These are phyloP conservation scores for Ormosia semicastrata DNA, from an alignment of 306 rosid species.

Conservation along the genomic window DNA sequence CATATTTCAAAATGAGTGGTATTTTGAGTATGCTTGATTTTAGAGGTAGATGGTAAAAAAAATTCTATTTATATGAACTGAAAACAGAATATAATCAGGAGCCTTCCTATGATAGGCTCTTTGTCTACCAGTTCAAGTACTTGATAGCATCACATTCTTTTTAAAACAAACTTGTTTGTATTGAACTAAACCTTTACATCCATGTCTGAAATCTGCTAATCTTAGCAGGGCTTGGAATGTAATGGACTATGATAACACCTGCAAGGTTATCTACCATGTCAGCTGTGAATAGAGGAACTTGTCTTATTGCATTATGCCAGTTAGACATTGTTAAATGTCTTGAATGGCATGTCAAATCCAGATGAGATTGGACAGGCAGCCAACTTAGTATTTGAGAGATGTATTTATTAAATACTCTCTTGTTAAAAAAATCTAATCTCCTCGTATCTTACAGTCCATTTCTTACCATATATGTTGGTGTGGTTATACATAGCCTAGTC, in stretches of 20 bases:
- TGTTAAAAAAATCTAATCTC: neutral
- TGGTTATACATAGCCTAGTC: neutral
- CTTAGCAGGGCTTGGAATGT: neutral
- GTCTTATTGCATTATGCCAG: neutral
- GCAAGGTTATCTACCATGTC: neutral
- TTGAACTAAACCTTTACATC: slow-evolving; percentile 10
- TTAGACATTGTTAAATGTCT: neutral
- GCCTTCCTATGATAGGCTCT: neutral
- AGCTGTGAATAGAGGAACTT: neutral
- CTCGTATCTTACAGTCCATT: neutral
- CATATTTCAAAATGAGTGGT: neutral
- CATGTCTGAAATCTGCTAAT: neutral
- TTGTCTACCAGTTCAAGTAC: neutral
- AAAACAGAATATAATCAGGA: neutral
- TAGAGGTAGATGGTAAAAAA: neutral
- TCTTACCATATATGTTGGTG: neutral
- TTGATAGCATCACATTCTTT: neutral
- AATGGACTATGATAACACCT: slow-evolving; percentile 2
- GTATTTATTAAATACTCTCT: neutral
- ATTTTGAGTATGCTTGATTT: slow-evolving; percentile 15
- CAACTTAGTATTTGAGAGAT: neutral
- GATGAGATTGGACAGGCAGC: neutral
- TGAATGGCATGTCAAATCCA: neutral
- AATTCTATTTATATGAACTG: neutral
- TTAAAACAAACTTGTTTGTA: neutral